Evolutionary conservation across 2,329 filamentous ascomycete species (phyloP), one percentile per base, ranked within the genome.

Genomic region (Aureobasidium zeae): DNA sequence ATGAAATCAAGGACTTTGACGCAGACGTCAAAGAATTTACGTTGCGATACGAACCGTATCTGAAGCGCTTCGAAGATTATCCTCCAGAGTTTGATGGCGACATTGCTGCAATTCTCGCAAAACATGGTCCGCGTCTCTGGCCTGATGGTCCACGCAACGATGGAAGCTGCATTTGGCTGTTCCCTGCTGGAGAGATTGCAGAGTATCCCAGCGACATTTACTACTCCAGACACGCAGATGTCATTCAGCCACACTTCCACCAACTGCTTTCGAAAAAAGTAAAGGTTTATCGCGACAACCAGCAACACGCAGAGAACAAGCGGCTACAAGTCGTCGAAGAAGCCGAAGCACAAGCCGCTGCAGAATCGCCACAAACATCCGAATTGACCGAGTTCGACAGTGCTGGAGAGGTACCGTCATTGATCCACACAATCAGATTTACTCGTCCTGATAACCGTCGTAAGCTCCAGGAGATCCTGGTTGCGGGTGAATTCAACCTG

Each of bases 201-300:
- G 39, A 43, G 30, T 43, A 43, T n/a, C 39, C 17, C 21, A 22
- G 34, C 16, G 39, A 43, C 12, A 6, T 43, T 3, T 43, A 20
- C 8, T 34, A 17, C n/a, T 25, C 13, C 26, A 29, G 21, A 5
- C 39, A 43, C 10, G 3, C 28, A 2, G 22, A 26, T 25, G 34
- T 29, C 11, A 25, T 43, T 16, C 21, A 34, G 7, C 30, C 39
- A 28, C 30, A 33, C 15, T 43, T 43, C n/a, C 11, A 13, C 12
- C 13, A 13, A 11, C 39, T 43, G 13, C 22, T 43, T 6, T 15
- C 4, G 5, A 26, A 33, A 22, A 33, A 20, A 34, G 29, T 43
- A 3, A 20, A 26, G 2, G 16, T 33, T 7, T 43, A 43, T 28
- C 29, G 22, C 9, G 22, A 21, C n/a, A 43, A 43, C 16, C 29